A percentile compares a stretch with the other conserved stretches of the same genome.
Evolutionary conservation across 2,329 filamentous ascomycete genomes (phyloP).

Genomic region (Sphaceloma murrayae): DNA sequence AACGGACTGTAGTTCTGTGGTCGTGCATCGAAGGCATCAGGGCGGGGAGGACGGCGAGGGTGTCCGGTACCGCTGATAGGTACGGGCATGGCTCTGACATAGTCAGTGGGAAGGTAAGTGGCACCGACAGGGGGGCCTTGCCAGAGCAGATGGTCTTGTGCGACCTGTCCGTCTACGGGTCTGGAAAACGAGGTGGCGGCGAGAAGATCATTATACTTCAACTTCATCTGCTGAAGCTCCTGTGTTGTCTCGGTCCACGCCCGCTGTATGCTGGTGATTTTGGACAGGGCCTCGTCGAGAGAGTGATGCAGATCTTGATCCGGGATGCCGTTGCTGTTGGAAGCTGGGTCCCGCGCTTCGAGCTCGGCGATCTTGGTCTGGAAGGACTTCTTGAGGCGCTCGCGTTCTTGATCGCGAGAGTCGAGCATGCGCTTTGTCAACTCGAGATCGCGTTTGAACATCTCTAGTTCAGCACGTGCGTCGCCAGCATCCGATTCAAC

Average conservation of each 20-base stretch:
- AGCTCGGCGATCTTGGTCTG: constrained; percentile 41
- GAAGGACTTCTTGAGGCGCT: constrained; percentile 39
- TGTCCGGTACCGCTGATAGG: constrained; percentile 1
- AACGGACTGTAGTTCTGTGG: background rate
- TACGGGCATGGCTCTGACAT: background rate
- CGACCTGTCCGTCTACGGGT: no score
- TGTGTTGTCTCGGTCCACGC: constrained; percentile 35
- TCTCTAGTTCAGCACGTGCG: constrained; percentile 51
- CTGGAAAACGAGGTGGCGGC: background rate
- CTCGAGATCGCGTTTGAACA: constrained; percentile 48
- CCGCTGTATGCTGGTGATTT: constrained; percentile 42
- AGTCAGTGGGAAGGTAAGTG: background rate
- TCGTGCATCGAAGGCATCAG: background rate
- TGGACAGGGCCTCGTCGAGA: constrained; percentile 38
- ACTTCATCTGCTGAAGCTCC: constrained; percentile 10
- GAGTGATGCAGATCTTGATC: constrained; percentile 35
- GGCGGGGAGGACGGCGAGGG: background rate
- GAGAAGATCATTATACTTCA: constrained; percentile 14
- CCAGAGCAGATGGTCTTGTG: constrained; percentile 1
- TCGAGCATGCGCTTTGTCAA: constrained; percentile 46
- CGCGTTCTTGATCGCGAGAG: constrained; percentile 42
- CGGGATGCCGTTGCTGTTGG: background rate
- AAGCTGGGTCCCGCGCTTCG: constrained; percentile 25
- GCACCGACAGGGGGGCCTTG: constrained; percentile 10
- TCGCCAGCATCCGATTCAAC: constrained; percentile 47